phyloP scores from a whole-genome alignment of 164 flowering plant genomes.

The Chimonanthus salicifolius region DNA sequence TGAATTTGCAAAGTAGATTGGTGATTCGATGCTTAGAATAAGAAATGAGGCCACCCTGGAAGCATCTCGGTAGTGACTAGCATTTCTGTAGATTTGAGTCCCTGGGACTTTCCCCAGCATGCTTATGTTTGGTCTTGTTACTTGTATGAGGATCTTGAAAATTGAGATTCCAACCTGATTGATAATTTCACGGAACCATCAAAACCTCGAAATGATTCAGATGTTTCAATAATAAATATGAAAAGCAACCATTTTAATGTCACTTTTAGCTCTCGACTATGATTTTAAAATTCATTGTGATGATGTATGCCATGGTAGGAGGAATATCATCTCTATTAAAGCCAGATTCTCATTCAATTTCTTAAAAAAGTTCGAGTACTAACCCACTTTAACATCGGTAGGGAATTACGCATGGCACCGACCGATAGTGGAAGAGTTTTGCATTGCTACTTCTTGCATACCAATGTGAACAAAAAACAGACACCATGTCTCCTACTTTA shows the following conservation, averaged over 20 bases:
- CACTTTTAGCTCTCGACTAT: no score
- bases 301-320: no score
- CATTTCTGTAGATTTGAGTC: slow-evolving; percentile 59
- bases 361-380: no score
- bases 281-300: no score
- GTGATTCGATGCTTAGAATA: slow-evolving; percentile 75
- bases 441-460: neutral
- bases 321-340: no score
- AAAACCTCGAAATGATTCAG: neutral
- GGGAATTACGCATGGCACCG: neutral
- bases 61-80: slow-evolving; percentile 58
- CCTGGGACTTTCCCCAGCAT: slow-evolving; percentile 73
- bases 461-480: no score
- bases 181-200: slow-evolving; percentile 12
- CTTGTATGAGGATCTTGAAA: slow-evolving; percentile 78
- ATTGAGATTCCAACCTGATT: slow-evolving; percentile 91
- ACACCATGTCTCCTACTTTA: no score
- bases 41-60: slow-evolving; percentile 60
- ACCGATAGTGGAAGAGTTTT: neutral
- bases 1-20: slow-evolving; percentile 85
- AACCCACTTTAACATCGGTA: no score
- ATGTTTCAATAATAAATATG: no score
- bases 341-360: no score
- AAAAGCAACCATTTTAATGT: no score
- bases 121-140: slow-evolving; percentile 76